Conservation (phyloP, 2,329 filamentous ascomycete genomes). For the Leptographium procerum region DNA sequence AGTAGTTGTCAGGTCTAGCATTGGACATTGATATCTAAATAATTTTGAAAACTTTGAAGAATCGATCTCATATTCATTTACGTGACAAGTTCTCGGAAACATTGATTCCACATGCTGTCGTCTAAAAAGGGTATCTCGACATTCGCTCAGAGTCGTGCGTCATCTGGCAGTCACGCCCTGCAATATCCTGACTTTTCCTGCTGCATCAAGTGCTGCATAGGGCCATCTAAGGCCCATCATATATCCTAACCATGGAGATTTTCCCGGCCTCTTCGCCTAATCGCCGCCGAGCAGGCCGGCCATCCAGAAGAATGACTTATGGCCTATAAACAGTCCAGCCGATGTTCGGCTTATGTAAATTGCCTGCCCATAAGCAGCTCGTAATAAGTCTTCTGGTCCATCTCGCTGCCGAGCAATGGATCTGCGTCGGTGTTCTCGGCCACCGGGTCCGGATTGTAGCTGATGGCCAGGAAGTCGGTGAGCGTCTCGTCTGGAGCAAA, state of each 20-base stretch:
- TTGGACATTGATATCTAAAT: too few species aligned
- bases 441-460: constrained; percentile 22
- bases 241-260: too few species aligned
- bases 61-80: too few species aligned
- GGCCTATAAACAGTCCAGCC: not conserved
- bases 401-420: constrained; percentile 19
- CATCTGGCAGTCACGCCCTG: too few species aligned
- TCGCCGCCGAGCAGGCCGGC: too few species aligned
- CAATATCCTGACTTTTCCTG: too few species aligned
- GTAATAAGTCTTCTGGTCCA: constrained; percentile 26
- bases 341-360: constrained; percentile 9
- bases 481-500: constrained; percentile 26
- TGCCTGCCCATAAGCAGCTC: constrained; percentile 24
- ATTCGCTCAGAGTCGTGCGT: not conserved
- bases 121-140: not conserved
- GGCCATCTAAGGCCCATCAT: too few species aligned
- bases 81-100: not conserved
- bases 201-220: too few species aligned
- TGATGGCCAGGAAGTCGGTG: constrained; percentile 25
- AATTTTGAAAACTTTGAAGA: too few species aligned
- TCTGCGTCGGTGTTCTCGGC: constrained; percentile 17
- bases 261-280: too few species aligned
- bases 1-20: too few species aligned
- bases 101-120: not conserved
- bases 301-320: too few species aligned